phyloP scores from a whole-genome alignment of 345 rosid genomes.

The Citrus unshiu region DNA sequence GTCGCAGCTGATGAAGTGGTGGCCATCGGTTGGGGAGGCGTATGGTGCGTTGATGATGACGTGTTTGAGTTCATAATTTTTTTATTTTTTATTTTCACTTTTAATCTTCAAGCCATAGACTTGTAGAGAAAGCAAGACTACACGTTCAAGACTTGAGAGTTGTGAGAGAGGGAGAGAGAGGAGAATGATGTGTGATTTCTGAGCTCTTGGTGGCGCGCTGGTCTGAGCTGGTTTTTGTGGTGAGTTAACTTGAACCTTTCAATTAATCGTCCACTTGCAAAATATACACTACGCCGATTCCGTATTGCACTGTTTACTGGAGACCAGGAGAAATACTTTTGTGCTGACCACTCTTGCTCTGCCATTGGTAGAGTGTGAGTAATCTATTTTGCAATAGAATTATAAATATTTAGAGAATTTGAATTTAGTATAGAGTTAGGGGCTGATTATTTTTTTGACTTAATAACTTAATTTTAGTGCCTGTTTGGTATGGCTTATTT shows the following conservation, averaged over 20 bases:
- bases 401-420: too few relatives aligned
- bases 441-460: too few relatives aligned
- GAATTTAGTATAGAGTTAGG: too few relatives aligned
- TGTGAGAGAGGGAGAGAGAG: neutral
- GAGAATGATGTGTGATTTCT: neutral
- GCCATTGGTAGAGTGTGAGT: too few relatives aligned
- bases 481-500: too few relatives aligned
- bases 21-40: constrained; percentile 32
- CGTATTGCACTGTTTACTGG: neutral
- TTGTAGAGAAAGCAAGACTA: neutral
- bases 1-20: constrained; percentile 32
- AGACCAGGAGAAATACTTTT: too few relatives aligned
- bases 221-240: constrained; percentile 22
- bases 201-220: constrained; percentile 26
- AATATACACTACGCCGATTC: constrained; percentile 21
- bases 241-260: constrained; percentile 25
- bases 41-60: constrained; percentile 34
- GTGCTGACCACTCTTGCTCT: too few relatives aligned
- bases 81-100: too few relatives aligned
- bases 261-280: constrained; percentile 38
- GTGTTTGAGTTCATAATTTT: constrained; percentile 30
- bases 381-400: too few relatives aligned
- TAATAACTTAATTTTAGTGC: too few relatives aligned
- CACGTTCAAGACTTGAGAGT: neutral
- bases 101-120: neutral